These are phyloP conservation scores for Tolypocladium ovalisporum DNA, from an alignment of 2,329 filamentous ascomycete genomes.

Conservation along the genomic window DNA sequence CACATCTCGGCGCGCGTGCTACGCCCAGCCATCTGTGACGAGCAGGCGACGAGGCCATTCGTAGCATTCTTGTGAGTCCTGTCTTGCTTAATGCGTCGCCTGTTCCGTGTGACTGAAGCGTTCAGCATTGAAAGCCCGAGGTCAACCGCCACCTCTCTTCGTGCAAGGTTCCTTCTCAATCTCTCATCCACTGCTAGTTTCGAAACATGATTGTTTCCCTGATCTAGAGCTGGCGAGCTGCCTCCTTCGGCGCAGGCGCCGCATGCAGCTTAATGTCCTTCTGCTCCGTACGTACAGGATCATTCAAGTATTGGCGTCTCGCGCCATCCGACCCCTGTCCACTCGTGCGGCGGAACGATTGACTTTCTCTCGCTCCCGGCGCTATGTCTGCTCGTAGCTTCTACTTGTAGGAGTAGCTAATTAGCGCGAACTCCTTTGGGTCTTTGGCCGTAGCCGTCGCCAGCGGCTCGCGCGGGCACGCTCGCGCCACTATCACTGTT, in stretches of 20 bases:
- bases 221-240: background rate
- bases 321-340: background rate
- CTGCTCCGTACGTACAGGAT: background rate
- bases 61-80: no score
- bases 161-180: background rate
- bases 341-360: background rate
- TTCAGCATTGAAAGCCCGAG: background rate
- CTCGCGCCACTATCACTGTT: background rate
- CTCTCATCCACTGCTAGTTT: background rate
- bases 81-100: no score
- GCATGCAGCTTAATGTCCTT: background rate
- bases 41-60: no score
- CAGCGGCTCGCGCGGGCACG: no score
- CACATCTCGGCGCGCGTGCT: no score
- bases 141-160: background rate
- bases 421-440: no score
- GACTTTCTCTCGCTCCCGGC: background rate
- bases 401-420: no score
- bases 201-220: background rate
- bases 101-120: background rate
- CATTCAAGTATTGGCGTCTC: background rate
- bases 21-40: no score
- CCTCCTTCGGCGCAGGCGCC: background rate
- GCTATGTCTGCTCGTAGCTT: background rate
- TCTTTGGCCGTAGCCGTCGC: no score